Conservation (phyloP, 805 yeast species). For the Teunomyces panamensis region DNA sequence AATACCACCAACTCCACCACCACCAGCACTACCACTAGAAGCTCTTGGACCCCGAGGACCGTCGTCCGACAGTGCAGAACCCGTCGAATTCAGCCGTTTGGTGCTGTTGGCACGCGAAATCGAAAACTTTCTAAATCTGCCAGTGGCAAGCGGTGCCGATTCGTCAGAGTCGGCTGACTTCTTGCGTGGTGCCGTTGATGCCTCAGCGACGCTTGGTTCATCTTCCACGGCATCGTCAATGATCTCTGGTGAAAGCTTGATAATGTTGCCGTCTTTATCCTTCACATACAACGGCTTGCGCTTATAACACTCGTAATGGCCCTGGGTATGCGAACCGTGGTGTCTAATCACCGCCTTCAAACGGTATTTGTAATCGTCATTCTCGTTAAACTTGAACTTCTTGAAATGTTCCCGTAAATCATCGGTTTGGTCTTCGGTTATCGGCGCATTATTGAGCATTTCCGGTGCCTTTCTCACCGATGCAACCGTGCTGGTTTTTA, state of each 20-base stretch:
- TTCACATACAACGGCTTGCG: constrained; percentile 64
- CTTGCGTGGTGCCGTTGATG: neutral
- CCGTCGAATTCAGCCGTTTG: neutral
- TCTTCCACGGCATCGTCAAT: constrained; percentile 22
- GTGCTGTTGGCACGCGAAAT: constrained; percentile 5
- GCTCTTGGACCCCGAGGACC: neutral
- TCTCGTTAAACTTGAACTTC: constrained; percentile 37
- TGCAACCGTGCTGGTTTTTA: constrained; percentile 5
- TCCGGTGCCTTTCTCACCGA: constrained; percentile 16
- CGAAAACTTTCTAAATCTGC: constrained; percentile 6
- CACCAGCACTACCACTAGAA: too few species aligned
- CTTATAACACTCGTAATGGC: constrained; percentile 88
- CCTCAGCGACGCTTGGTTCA: constrained; percentile 2
- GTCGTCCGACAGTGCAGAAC: neutral
- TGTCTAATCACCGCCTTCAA: constrained; percentile 78
- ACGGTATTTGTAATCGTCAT: constrained; percentile 47
- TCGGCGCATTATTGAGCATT: constrained; percentile 36
- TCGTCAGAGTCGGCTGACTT: neutral
- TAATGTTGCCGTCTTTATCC: constrained; percentile 37
- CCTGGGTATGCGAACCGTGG: constrained; percentile 82
- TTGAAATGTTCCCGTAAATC: constrained; percentile 35
- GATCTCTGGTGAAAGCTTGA: constrained; percentile 42
- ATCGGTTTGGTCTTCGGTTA: constrained; percentile 36
- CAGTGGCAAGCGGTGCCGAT: neutral
- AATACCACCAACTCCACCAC: too few species aligned